Evolutionary conservation across 495 filamentous ascomycete species (phyloP), one percentile per base, ranked within the genome.

Genomic region (Chaetomidium leptoderma): DNA sequence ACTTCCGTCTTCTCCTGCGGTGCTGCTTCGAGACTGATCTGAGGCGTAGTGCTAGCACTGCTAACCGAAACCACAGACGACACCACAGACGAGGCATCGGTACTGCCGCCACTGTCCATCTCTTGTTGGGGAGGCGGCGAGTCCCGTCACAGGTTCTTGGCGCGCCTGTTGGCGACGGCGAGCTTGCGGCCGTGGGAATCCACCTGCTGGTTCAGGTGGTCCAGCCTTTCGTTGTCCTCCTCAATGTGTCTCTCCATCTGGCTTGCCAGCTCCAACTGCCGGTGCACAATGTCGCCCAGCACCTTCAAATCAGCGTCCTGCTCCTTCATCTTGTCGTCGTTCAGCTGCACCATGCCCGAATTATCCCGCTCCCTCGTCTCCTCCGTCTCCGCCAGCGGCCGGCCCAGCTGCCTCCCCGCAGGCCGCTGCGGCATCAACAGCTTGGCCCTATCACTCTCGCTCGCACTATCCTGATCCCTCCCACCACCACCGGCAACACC

Each of bases 311-410:
- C 85, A 68, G 84, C 69, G 63, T 99, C 93, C 71, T 99, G 93
- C 62, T 92, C 85, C 37, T 81, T 55, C 84, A 97, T 95, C 68
- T 87, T 81, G 70, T 92, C 83, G 58, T 80, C 74, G 70, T 97
- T 91, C 66, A 97, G 69, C 77, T 91, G 85, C 67, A 97, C 59
- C 39, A 99, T 87, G 0, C 92, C 93, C 30, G 83, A 74, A 65
- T 99, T 99, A 67, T 96, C 93, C 55, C 93, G 73, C 74, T 96
- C 91, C 37, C 92, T 75, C 44, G 93, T 97, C 56, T 81, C 78
- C 57, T 91, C 89, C 40, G 90, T 97, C 72, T 99, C 93, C 44
- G 86, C 86, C 23, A 85, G 65, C 11, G 84, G 83, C 2, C 76
- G 85, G 0, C 95, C 95, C 6, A 97, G 76, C 4, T 96, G 88